Evolutionary conservation across 306 rosid genomes (phyloP), one percentile per base, ranked within the genome.

Genomic region (Cucumis hystrix): DNA sequence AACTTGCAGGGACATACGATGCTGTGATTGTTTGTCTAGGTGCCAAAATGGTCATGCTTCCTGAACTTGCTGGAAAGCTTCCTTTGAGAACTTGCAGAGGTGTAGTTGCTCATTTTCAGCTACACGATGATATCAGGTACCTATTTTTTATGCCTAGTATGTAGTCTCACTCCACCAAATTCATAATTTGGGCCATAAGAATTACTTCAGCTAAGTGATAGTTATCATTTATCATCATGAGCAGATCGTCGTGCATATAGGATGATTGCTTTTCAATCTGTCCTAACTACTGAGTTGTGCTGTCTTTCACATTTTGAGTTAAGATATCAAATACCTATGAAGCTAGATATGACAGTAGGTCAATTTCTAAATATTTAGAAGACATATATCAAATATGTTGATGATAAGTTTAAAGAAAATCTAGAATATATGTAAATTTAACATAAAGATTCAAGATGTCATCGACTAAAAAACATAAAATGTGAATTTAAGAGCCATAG

Each of bases 81-180:
- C 98, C 97, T 62, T 81, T 95, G 84, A 90, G 97, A 83, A 89
- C 93, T 13, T 90, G 98, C 73, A 87, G 98, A 78, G 98, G 98
- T 76, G 91, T 95, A 10, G 89, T 92, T 83, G 91, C 90, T 18
- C 90, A 95, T 59, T 79, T 95, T 73, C 86, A 86, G 85, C 87
- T 86, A 40, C 90, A 91, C 73, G 82, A 87, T 65, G 79, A 86
- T 80, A 81, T 39, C 41, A 75, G 90, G 98, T 95, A 82, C 78
- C 59, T 23, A 25, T 77, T 55, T 33, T 33, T 33, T 33, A 33
- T 52, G 64, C 37, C 9, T 7, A 68, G 18, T 12, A 2, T 68
- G 56, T n/a, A 23, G 8, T 23, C 25, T 49, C 58, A 5, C 55
- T 43, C 58, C 40, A 70, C 39, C 3, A 70, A 47, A 23, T 68